Evolutionary conservation across 2,329 filamentous ascomycete species (phyloP).

Genomic region (Truncatella angustata): DNA sequence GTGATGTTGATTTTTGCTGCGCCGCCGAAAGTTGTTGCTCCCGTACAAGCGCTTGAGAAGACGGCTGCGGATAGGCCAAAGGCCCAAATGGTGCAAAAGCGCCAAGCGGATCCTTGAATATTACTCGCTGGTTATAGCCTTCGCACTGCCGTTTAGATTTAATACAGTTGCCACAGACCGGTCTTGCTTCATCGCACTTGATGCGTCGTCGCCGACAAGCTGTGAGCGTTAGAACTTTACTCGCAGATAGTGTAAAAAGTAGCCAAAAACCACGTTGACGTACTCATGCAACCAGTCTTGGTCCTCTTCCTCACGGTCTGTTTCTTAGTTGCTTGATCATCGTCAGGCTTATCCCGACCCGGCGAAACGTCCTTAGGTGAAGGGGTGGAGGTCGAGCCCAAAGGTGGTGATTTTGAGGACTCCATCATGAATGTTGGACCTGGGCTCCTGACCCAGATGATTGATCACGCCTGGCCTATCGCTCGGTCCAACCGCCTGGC

Average conservation of each 20-base stretch:
- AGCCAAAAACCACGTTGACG: slow-evolving; percentile 31
- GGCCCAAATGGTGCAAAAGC: slow-evolving; percentile 47
- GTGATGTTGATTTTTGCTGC: slow-evolving; percentile 37
- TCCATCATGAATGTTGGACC: slow-evolving; percentile 26
- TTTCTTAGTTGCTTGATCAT: slow-evolving; percentile 46
- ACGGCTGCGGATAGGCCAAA: slow-evolving; percentile 43
- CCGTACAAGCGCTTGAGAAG: slow-evolving; percentile 43
- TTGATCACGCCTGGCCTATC: slow-evolving; percentile 9
- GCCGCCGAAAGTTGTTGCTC: slow-evolving; percentile 40
- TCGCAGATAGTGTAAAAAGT: background rate
- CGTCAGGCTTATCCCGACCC: slow-evolving; percentile 31
- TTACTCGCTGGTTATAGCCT: slow-evolving; percentile 76
- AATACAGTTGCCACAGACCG: slow-evolving; percentile 79
- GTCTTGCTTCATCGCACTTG: slow-evolving; percentile 91
- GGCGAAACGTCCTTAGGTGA: slow-evolving; percentile 31
- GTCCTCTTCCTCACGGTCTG: slow-evolving; percentile 65
- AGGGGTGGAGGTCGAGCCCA: slow-evolving; percentile 20
- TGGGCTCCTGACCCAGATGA: background rate
- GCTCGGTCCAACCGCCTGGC: slow-evolving; percentile 15
- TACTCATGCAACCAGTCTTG: slow-evolving; percentile 90
- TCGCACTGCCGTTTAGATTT: slow-evolving; percentile 84
- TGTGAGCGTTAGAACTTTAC: slow-evolving; percentile 32
- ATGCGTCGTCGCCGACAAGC: slow-evolving; percentile 93
- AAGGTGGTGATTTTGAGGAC: slow-evolving; percentile 20
- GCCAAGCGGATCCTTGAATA: slow-evolving; percentile 73